Conservation (phyloP, 1,284 basidiomycete species). For the Fomitopsis pinicola region DNA sequence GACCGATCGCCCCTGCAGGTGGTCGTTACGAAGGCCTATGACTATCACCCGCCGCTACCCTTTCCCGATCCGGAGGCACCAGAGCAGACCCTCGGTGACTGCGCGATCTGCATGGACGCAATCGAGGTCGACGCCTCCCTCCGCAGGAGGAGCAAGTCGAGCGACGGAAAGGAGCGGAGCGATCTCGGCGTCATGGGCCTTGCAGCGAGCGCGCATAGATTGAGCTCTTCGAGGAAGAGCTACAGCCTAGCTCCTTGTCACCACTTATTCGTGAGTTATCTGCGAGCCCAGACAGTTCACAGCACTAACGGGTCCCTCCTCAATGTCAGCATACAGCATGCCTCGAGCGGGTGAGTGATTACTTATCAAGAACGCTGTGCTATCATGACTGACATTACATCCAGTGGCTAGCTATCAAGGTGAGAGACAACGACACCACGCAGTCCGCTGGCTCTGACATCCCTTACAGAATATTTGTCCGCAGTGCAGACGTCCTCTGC, state of each 20-base stretch:
- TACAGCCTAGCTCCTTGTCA: conserved; percentile 88
- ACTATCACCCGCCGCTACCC: conserved; percentile 81
- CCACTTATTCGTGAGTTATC: conserved; percentile 74
- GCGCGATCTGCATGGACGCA: conserved; percentile 88
- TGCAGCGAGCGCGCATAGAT: conserved; percentile 19
- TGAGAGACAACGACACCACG: conserved; percentile 23
- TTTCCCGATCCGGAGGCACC: conserved; percentile 69
- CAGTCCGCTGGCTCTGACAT: neutral
- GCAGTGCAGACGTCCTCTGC: conserved; percentile 78
- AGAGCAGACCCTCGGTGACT: conserved; percentile 73
- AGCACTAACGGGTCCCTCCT: neutral
- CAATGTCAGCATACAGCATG: conserved; percentile 69
- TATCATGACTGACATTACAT: conserved; percentile 12
- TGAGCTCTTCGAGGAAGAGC: conserved; percentile 36
- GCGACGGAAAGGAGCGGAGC: conserved; percentile 26
- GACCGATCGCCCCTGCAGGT: conserved; percentile 39
- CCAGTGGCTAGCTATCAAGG: conserved; percentile 89
- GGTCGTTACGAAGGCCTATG: conserved; percentile 59
- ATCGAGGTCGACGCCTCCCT: conserved; percentile 55
- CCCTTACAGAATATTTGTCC: conserved; percentile 74
- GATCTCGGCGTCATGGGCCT: conserved; percentile 11
- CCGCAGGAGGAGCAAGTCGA: conserved; percentile 20
- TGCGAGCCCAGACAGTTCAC: neutral
- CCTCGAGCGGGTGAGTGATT: conserved; percentile 56
- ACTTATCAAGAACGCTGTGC: conserved; percentile 2